Evolutionary conservation across 345 rosid genomes (phyloP).

Genomic region (Eucalyptus lansdowneana): DNA sequence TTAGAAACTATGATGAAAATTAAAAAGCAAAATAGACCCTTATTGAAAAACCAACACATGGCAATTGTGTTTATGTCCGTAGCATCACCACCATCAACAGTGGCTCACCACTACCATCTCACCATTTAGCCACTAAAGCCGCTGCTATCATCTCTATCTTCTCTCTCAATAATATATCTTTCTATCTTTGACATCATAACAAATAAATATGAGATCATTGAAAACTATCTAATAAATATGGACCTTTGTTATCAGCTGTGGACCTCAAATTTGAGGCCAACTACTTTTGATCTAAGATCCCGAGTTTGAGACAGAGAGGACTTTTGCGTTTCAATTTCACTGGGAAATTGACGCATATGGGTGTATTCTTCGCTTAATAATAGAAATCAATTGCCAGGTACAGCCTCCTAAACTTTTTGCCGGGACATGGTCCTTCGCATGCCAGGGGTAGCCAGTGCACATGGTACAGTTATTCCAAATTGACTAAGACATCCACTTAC

Average conservation of each 20-base stretch:
- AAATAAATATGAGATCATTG: background rate
- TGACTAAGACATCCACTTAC: background rate
- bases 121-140: background rate
- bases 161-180: background rate
- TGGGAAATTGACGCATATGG: background rate
- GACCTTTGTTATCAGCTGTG: background rate
- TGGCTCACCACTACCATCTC: background rate
- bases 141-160: rapidly evolving
- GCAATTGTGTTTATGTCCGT: background rate
- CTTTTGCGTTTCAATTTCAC: background rate
- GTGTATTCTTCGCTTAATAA: background rate
- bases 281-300: too few species aligned
- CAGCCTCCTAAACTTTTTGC: background rate
- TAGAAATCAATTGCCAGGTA: background rate
- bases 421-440: background rate
- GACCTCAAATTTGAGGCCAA: background rate
- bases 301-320: background rate
- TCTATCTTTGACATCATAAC: background rate
- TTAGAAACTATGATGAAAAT: background rate
- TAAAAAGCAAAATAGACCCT: background rate
- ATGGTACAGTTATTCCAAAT: background rate
- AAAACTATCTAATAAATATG: background rate
- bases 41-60: background rate
- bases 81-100: background rate
- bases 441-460: background rate